phyloP scores from a whole-genome alignment of 208 protist genomes.

The Leishmania guyanensis region DNA sequence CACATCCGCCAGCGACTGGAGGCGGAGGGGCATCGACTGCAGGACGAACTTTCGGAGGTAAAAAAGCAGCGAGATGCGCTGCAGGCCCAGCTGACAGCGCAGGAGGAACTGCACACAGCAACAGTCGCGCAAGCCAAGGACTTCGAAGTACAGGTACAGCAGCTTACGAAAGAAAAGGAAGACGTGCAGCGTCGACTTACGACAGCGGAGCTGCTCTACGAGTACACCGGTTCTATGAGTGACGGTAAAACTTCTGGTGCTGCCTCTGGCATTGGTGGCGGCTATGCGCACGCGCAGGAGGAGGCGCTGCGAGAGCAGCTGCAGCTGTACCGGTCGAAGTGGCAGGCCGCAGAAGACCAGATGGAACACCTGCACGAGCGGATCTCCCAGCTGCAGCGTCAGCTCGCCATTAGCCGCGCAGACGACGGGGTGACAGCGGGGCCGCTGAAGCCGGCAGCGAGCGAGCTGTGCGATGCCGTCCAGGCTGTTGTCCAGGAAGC shows the following conservation, averaged over 20 bases:
- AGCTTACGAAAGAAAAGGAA: constrained; percentile 11
- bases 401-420: not conserved
- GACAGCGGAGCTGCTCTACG: constrained; percentile 36
- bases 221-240: constrained; percentile 12
- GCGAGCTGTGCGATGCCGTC: not conserved
- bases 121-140: constrained; percentile 4
- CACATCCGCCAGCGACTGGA: constrained; percentile 28
- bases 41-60: constrained; percentile 24
- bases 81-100: constrained; percentile 15
- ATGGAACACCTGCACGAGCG: constrained; percentile 41
- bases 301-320: constrained; percentile 42
- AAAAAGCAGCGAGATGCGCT: constrained; percentile 43
- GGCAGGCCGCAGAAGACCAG: constrained; percentile 56
- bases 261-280: not conserved
- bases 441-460: not conserved
- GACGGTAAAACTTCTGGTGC: not conserved
- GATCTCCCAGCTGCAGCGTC: constrained; percentile 31
- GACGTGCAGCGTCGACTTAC: constrained; percentile 23
- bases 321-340: constrained; percentile 49
- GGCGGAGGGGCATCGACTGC: constrained; percentile 20
- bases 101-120: constrained; percentile 8
- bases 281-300: constrained; percentile 3
- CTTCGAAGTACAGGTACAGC: not conserved
- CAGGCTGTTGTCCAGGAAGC: constrained; percentile 4
- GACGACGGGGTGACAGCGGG: not conserved